Conservation (phyloP, 164 flowering plant species). For the Saururus chinensis region DNA sequence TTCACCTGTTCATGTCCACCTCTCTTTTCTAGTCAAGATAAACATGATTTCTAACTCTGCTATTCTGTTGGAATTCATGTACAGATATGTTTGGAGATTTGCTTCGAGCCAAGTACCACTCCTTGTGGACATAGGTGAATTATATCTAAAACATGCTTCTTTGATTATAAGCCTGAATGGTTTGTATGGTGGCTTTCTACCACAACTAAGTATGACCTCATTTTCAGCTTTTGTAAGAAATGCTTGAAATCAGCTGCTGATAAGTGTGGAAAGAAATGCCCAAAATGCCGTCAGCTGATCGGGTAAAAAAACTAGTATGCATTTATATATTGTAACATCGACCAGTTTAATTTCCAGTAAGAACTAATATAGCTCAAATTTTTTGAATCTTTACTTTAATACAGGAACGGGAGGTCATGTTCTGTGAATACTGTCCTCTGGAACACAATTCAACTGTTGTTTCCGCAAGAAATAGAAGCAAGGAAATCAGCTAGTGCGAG, state of each 20-base stretch:
- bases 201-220: background rate
- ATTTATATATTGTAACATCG: background rate
- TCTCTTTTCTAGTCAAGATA: background rate
- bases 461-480: conserved; percentile 70
- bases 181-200: background rate
- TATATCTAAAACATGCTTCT: background rate
- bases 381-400: background rate
- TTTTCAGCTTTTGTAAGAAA: conserved; percentile 69
- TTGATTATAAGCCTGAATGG: background rate
- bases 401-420: conserved; percentile 83
- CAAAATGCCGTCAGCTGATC: conserved; percentile 84
- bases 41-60: background rate
- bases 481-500: conserved; percentile 35
- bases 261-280: conserved; percentile 81
- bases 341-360: background rate
- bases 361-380: background rate
- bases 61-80: conserved; percentile 4
- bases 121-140: conserved; percentile 91
- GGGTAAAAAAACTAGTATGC: conserved; percentile 38
- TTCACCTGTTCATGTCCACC: background rate
- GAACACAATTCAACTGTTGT: conserved; percentile 92
- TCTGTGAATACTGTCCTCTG: conserved; percentile 83
- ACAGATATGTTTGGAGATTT: conserved; percentile 90
- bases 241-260: conserved; percentile 79
- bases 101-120: conserved; percentile 90